Conservation (phyloP, 805 yeast genomes). For the Suhomyces sp. region DNA sequence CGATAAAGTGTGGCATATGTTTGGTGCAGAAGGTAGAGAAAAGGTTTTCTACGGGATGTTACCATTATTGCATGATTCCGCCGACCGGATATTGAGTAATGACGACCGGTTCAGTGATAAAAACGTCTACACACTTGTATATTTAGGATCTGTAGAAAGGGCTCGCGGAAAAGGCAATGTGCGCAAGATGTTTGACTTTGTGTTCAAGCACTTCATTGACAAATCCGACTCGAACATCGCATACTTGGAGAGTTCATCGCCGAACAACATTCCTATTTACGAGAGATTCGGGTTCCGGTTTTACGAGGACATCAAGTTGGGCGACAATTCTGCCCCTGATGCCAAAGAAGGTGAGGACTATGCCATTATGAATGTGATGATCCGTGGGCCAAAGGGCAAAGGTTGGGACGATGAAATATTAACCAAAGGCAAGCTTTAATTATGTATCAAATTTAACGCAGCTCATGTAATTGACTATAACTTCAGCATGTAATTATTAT, state of each 20-base stretch:
- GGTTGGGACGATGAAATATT: slow-evolving; percentile 25
- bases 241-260: slow-evolving; percentile 47
- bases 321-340: slow-evolving; percentile 19
- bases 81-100: slow-evolving; percentile 39
- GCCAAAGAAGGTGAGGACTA: slow-evolving; percentile 37
- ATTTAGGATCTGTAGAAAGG: slow-evolving; percentile 40
- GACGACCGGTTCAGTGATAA: slow-evolving; percentile 39
- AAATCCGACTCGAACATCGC: slow-evolving; percentile 33
- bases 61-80: slow-evolving; percentile 49
- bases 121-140: slow-evolving; percentile 42
- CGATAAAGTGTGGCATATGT: slow-evolving; percentile 47
- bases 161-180: slow-evolving; percentile 60
- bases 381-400: slow-evolving; percentile 34
- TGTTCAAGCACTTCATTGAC: slow-evolving; percentile 47
- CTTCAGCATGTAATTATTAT: too few species aligned
- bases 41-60: slow-evolving; percentile 51
- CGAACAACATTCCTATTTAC: slow-evolving; percentile 49
- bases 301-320: slow-evolving; percentile 48
- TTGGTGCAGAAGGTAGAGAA: slow-evolving; percentile 46
- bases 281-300: slow-evolving; percentile 49
- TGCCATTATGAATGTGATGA: slow-evolving; percentile 45
- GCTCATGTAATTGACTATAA: not conserved
- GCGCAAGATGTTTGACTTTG: slow-evolving; percentile 46
- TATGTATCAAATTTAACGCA: not conserved
- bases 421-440: not conserved